Base-by-base conservation (phyloP, 2,329 filamentous ascomycete genomes). In the Xylaria sp. region DNA sequence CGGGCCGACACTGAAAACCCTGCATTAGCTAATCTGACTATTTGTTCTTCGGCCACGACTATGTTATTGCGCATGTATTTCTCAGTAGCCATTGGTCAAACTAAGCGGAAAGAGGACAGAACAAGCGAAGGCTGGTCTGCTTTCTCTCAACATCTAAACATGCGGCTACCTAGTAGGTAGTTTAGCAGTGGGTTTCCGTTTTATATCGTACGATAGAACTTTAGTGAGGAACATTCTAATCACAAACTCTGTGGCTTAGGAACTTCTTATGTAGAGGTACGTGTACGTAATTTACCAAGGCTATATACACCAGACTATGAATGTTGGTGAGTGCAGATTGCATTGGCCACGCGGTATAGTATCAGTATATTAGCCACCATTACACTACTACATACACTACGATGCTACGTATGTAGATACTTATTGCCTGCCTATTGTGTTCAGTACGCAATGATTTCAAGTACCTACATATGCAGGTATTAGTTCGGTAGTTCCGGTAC, bases 91-190 rank as follows among this genome's bases (percentile, higher is more conserved):
- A 3, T 31, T 31, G 29, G 42, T 25, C 20, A 22, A 45, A 20
- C 49, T 53, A 53, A 53, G 49, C 49, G 49, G 7, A 53, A 51
- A 53, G 49, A 33, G 29, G 49, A 20, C 22, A 36, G 31, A 36
- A 53, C 29, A 53, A 53, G 49, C 49, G 49, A 53, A 33, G 29
- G n/a, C 45, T 29, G 22, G 22, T 27, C 25, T 17, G 25, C 22
- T 27, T 49, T 17, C 22, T 49, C 10, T 49, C 5, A 15, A 7
- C 13, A 13, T 27, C 22, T 49, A 27, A 29, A 44, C 38, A 42
- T n/a, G n/a, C n/a, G n/a, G n/a, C 29, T 31, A 31, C 29, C 29
- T 7, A 31, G 29, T n/a, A n/a, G n/a, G n/a, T n/a, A n/a, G n/a
- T n/a, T 22, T 47, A n/a, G 27, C 6, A 25, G 10, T n/a, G 5